Evolutionary conservation across 2,329 filamentous ascomycete species (phyloP), one percentile per base, ranked within the genome.

Genomic region (Dichotomopilus funicola): DNA sequence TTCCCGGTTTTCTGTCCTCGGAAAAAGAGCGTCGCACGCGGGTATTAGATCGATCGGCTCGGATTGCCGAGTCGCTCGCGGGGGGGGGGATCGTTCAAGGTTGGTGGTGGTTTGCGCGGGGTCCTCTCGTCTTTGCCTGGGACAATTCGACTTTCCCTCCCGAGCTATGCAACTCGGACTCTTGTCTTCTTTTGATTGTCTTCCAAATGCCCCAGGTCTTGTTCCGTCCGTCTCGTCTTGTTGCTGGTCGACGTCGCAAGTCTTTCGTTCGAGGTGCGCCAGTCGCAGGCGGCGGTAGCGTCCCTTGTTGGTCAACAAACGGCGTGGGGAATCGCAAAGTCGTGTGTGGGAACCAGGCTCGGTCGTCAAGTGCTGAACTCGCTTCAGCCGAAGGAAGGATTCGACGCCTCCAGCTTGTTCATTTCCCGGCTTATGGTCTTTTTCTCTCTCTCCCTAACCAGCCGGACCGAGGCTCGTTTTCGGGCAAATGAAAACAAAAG

Each of bases 71-170:
- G 19, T 27, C 19, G 19, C 19, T 27, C 19, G 19, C 19, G 19
- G 19, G 19, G 19, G 19, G 19, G 19, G 19, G 19, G 19, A 27
- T 27, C 19, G 19, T 27, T 27, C 19, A 27, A 27, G 19, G 19
- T 27, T 27, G 19, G 19, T 27, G 19, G 19, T 27, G 63, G 7
- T 61, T 65, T 67, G 57, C 65, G 67, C 51, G 70, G 34, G 71
- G 62, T 68, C 67, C 72, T 27, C 19, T 27, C 19, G 19, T 27
- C 19, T 27, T 27, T 27, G 19, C 19, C 19, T 27, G 19, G 19
- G 19, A 27, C 2, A 27, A 27, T 27, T 27, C 19, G 19, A 27
- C 19, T 27, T 27, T 27, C 19, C 19, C 19, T 27, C 19, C 19
- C 10, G 12, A 6, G 40, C 6, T 8, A 42, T 12, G 37, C 40